Percentiles rank a stretch among this genome's conserved stretches.
Evolutionary conservation across 2,329 filamentous ascomycete species (phyloP).

Genomic region (Aspergillus terreus): DNA sequence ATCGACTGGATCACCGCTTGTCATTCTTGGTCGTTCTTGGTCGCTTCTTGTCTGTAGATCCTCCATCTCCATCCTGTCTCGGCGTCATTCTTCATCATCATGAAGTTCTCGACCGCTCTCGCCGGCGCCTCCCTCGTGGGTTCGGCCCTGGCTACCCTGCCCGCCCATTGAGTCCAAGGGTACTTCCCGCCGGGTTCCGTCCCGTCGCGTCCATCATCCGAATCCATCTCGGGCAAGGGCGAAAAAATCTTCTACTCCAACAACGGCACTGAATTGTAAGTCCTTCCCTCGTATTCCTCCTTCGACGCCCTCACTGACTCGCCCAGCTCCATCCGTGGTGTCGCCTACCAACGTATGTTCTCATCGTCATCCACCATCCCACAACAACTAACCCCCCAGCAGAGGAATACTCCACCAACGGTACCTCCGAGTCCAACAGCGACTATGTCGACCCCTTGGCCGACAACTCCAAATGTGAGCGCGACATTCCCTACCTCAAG

Average conservation of each 20-base stretch:
- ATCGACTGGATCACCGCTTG: slow-evolving; percentile 12
- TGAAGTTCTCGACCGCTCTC: slow-evolving; percentile 52
- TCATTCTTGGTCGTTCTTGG: neutral
- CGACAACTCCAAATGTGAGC: slow-evolving; percentile 66
- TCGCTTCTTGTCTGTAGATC: slow-evolving; percentile 10
- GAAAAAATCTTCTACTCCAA: slow-evolving; percentile 88
- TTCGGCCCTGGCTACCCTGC: slow-evolving; percentile 51
- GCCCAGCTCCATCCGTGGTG: slow-evolving; percentile 76
- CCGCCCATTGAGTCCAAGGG: slow-evolving; percentile 62
- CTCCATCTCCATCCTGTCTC: slow-evolving; percentile 1
- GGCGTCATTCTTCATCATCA: slow-evolving; percentile 33
- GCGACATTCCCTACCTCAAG: slow-evolving; percentile 78
- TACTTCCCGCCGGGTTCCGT: slow-evolving; percentile 26
- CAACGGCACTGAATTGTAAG: slow-evolving; percentile 69
- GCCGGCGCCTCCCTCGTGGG: slow-evolving; percentile 53
- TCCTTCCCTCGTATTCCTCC: neutral
- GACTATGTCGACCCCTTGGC: slow-evolving; percentile 78
- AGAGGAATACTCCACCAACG: slow-evolving; percentile 47
- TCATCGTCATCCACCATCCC: neutral
- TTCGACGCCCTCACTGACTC: neutral
- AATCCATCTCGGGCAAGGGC: slow-evolving; percentile 46
- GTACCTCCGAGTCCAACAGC: slow-evolving; percentile 33
- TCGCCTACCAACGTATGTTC: slow-evolving; percentile 76
- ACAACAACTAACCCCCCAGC: slow-evolving; percentile 38
- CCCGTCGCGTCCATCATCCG: slow-evolving; percentile 1